A percentile compares a stretch with the other conserved stretches of the same genome.
These are phyloP conservation scores for Phytomonas sp. DNA, from an alignment of 208 protist species.

Conservation along the genomic window DNA sequence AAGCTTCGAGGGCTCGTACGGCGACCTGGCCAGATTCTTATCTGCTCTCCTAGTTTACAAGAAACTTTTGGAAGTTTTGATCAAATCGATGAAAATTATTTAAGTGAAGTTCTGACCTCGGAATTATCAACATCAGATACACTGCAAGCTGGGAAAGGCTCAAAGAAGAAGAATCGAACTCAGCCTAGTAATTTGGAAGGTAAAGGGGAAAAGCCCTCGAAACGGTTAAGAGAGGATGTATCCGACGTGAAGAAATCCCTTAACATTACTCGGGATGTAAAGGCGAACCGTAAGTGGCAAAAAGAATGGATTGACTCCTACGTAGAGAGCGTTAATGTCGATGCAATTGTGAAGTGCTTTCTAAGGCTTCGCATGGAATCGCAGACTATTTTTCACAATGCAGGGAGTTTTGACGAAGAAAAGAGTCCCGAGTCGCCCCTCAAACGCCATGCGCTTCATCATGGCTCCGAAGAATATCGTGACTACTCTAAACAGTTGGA, in stretches of 20 bases:
- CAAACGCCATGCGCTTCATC: neutral
- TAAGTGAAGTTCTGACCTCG: no score
- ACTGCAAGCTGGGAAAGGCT: neutral
- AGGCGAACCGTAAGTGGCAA: no score
- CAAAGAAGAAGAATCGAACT: neutral
- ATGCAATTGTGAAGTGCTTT: conserved; percentile 16
- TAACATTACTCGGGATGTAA: no score
- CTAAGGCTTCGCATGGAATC: conserved; percentile 14
- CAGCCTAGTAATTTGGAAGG: neutral
- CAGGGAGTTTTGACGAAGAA: conserved; percentile 7
- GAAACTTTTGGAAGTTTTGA: conserved; percentile 26
- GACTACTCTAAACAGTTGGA: no score
- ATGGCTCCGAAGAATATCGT: neutral
- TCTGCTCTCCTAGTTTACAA: conserved; percentile 53
- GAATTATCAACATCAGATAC: no score
- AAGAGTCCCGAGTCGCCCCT: neutral
- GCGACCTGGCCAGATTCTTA: conserved; percentile 38
- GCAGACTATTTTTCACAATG: neutral
- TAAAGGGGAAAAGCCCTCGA: neutral
- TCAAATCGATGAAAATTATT: no score
- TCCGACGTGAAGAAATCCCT: no score
- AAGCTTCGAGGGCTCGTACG: conserved; percentile 41
- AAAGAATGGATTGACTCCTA: conserved; percentile 21
- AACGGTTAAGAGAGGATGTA: neutral
- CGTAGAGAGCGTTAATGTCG: conserved; percentile 20